These are phyloP conservation scores for Pugionium dolabratum DNA, from an alignment of 345 rosid genomes.

Conservation along the genomic window DNA sequence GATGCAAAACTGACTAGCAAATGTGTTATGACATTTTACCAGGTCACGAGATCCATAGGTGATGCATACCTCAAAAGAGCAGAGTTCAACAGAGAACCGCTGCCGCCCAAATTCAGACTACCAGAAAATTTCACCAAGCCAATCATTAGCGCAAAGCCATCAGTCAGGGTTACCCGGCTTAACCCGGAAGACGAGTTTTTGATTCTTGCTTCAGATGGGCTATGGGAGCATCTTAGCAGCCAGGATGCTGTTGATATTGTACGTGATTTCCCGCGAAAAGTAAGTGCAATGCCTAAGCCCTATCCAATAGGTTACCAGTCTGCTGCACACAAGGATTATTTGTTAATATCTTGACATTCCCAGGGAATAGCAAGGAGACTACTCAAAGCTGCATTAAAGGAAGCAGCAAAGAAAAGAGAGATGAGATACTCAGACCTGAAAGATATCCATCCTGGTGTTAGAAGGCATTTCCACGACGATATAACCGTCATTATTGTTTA, in stretches of 20 bases:
- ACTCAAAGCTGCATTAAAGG: slow-evolving; percentile 60
- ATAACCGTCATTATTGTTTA: slow-evolving; percentile 59
- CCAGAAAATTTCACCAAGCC: slow-evolving; percentile 61
- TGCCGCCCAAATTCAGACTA: slow-evolving; percentile 55
- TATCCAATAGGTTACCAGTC: neutral
- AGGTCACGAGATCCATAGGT: slow-evolving; percentile 85
- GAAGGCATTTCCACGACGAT: slow-evolving; percentile 84
- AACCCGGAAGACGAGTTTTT: slow-evolving; percentile 65
- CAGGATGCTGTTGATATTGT: slow-evolving; percentile 71
- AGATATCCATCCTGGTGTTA: slow-evolving; percentile 59
- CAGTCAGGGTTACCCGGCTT: slow-evolving; percentile 53
- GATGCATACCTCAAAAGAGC: slow-evolving; percentile 77
- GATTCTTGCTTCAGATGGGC: slow-evolving; percentile 86
- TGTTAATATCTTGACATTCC: slow-evolving; percentile 1
- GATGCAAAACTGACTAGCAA: slow-evolving; percentile 13
- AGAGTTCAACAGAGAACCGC: slow-evolving; percentile 83
- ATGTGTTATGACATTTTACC: slow-evolving; percentile 24
- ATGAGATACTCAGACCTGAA: slow-evolving; percentile 75
- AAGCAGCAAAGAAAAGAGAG: slow-evolving; percentile 84
- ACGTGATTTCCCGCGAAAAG: slow-evolving; percentile 51
- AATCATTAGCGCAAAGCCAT: slow-evolving; percentile 70
- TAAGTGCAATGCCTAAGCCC: slow-evolving; percentile 37
- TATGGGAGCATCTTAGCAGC: slow-evolving; percentile 84
- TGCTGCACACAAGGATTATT: slow-evolving; percentile 13
- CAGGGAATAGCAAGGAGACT: slow-evolving; percentile 82